Evolutionary conservation across 805 yeast species (phyloP).

Genomic region (Candida ipomoeae): DNA sequence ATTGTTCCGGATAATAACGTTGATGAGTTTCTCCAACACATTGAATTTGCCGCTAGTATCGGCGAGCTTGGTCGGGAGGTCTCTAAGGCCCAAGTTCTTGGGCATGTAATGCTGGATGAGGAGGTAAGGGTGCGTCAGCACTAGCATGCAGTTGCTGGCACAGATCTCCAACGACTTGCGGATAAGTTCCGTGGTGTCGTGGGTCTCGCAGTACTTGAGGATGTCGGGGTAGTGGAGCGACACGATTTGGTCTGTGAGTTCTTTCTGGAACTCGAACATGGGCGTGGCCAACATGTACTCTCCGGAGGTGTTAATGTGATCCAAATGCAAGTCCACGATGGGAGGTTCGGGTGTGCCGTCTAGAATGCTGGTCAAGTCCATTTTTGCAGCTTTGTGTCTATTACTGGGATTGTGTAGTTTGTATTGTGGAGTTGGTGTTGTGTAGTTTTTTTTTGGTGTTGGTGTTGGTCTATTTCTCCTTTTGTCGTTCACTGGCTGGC

Average conservation of each 20-base stretch:
- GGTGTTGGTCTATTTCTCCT: too few species aligned
- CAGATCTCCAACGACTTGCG: constrained; percentile 75
- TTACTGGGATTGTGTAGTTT: too few species aligned
- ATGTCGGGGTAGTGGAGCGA: constrained; percentile 90
- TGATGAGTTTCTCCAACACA: constrained; percentile 60
- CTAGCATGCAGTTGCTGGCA: constrained; percentile 69
- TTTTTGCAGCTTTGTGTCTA: constrained; percentile 17
- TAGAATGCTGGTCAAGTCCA: constrained; percentile 72
- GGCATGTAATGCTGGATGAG: constrained; percentile 85
- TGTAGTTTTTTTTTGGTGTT: too few species aligned
- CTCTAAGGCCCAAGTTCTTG: constrained; percentile 65
- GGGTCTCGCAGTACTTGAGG: constrained; percentile 73
- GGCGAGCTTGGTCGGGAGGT: constrained; percentile 63
- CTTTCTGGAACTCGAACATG: constrained; percentile 80
- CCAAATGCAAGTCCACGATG: constrained; percentile 53
- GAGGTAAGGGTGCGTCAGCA: constrained; percentile 85
- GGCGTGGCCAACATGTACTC: constrained; percentile 81
- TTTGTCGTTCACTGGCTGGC: too few species aligned
- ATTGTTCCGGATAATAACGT: constrained; percentile 42
- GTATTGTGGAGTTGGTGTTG: too few species aligned
- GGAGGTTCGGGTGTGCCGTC: constrained; percentile 86
- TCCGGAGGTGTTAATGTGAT: constrained; percentile 44
- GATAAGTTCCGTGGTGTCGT: constrained; percentile 48
- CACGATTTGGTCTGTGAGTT: constrained; percentile 85
- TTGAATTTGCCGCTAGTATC: constrained; percentile 83